Percentiles rank a stretch among this genome's conserved stretches.
Evolutionary conservation across 352 stramenopile species (phyloP).

Genomic region (Globisporangium recalcitrans): DNA sequence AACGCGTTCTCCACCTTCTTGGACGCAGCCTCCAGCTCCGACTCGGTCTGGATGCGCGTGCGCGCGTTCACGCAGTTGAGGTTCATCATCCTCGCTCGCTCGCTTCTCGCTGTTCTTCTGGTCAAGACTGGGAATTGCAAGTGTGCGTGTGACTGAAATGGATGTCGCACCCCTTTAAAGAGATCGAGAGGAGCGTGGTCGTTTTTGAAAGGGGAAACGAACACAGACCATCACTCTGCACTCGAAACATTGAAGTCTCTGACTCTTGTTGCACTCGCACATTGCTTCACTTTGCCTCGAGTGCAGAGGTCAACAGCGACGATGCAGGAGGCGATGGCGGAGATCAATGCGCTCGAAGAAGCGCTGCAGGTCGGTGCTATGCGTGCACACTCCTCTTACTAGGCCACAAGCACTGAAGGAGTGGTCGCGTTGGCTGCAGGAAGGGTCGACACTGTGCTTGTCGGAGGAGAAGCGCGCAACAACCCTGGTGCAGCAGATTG

Average conservation of each 20-base stretch:
- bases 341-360: conserved; percentile 27
- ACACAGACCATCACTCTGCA: conserved; percentile 23
- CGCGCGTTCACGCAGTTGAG: conserved; percentile 69
- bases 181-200: conserved; percentile 8
- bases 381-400: not conserved
- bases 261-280: too few species aligned
- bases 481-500: conserved; percentile 13
- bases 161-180: conserved; percentile 11
- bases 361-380: conserved; percentile 24
- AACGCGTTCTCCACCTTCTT: conserved; percentile 59
- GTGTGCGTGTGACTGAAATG: not conserved
- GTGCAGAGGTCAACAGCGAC: not conserved
- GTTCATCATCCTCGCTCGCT: conserved; percentile 27
- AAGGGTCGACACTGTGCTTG: conserved; percentile 9
- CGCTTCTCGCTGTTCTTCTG: not conserved
- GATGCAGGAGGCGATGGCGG: conserved; percentile 24
- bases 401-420: not conserved
- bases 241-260: conserved; percentile 24
- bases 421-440: conserved; percentile 1
- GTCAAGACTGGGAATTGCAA: not conserved
- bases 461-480: conserved; percentile 10
- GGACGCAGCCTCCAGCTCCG: conserved; percentile 61
- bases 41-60: conserved; percentile 42
- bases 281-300: too few species aligned
- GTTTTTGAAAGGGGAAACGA: conserved; percentile 14